Evolutionary conservation across 1,139 yeast species (phyloP).

Genomic region (Hyphopichia fennica): DNA sequence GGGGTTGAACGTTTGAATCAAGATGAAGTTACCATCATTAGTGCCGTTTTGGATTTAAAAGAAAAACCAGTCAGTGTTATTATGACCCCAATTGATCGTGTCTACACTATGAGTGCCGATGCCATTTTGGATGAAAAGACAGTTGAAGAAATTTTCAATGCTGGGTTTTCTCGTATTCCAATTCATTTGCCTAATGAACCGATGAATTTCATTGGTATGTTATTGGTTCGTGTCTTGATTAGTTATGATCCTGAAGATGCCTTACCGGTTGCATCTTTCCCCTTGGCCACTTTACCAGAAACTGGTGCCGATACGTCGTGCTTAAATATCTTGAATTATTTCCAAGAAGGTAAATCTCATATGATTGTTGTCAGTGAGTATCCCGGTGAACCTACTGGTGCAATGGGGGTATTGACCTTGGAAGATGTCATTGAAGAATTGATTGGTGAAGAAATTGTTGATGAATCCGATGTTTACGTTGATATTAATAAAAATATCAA

Average conservation of each 20-base stretch:
- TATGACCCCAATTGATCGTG: slow-evolving; percentile 94
- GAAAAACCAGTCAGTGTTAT: slow-evolving; percentile 84
- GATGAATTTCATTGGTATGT: slow-evolving; percentile 90
- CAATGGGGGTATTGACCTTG: slow-evolving; percentile 85
- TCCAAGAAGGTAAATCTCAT: slow-evolving; percentile 97
- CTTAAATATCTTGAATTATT: slow-evolving; percentile 87
- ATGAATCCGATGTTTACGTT: slow-evolving; percentile 93
- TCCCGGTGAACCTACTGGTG: slow-evolving; percentile 89
- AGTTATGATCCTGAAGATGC: slow-evolving; percentile 98
- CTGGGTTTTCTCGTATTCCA: slow-evolving; percentile 96
- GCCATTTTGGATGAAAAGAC: slow-evolving; percentile 77
- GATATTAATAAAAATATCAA: slow-evolving; percentile 88
- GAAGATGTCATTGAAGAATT: slow-evolving; percentile 97
- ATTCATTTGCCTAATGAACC: slow-evolving; percentile 91
- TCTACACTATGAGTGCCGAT: slow-evolving; percentile 86
- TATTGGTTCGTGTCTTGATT: slow-evolving; percentile 85
- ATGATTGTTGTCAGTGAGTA: slow-evolving; percentile 89
- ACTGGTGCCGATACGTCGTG: slow-evolving; percentile 91
- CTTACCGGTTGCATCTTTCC: slow-evolving; percentile 88
- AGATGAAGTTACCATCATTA: slow-evolving; percentile 94
- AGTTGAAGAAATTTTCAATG: slow-evolving; percentile 87
- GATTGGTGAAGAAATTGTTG: slow-evolving; percentile 97
- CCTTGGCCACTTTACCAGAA: slow-evolving; percentile 94
- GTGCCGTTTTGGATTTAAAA: slow-evolving; percentile 90
- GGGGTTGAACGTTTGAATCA: slow-evolving; percentile 91